Evolutionary conservation across 2,329 filamentous ascomycete genomes (phyloP).

Genomic region (Diaporthe humulicola): DNA sequence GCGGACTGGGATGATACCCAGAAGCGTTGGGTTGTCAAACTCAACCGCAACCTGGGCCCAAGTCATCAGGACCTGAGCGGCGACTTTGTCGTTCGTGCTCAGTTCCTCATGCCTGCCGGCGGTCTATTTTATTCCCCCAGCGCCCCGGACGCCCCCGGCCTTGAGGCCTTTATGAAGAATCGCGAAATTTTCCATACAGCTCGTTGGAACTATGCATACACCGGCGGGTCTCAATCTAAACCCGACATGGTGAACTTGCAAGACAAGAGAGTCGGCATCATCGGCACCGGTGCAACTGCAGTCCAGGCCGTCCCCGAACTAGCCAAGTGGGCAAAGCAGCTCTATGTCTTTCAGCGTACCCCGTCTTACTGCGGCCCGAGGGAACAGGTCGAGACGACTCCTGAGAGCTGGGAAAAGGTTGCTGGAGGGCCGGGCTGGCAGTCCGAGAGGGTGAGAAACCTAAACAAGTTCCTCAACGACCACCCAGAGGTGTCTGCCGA

Average conservation of each 20-base stretch:
- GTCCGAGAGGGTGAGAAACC: not conserved
- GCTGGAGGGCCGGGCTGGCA: not conserved
- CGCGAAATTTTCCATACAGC: not conserved
- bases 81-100: not conserved
- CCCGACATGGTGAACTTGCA: not conserved
- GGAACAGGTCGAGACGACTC: not conserved
- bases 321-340: slow-evolving; percentile 10
- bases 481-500: not conserved
- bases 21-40: not conserved
- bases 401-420: slow-evolving; percentile 47
- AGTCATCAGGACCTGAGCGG: not conserved
- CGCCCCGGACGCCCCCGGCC: not conserved
- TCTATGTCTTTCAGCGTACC: slow-evolving; percentile 9
- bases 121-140: not conserved
- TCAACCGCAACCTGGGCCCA: not conserved
- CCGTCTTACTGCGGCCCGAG: slow-evolving; percentile 1
- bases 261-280: slow-evolving; percentile 12
- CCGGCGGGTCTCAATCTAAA: not conserved
- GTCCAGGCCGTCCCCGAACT: slow-evolving; percentile 4
- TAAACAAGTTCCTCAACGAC: not conserved
- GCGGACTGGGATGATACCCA: not conserved
- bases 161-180: not conserved
- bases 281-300: slow-evolving; percentile 4
- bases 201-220: not conserved
- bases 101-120: not conserved